Percentiles rank a stretch among this genome's conserved stretches.
Evolutionary conservation across 257 asterid genomes (phyloP).

Genomic region (Solanum etuberosum): DNA sequence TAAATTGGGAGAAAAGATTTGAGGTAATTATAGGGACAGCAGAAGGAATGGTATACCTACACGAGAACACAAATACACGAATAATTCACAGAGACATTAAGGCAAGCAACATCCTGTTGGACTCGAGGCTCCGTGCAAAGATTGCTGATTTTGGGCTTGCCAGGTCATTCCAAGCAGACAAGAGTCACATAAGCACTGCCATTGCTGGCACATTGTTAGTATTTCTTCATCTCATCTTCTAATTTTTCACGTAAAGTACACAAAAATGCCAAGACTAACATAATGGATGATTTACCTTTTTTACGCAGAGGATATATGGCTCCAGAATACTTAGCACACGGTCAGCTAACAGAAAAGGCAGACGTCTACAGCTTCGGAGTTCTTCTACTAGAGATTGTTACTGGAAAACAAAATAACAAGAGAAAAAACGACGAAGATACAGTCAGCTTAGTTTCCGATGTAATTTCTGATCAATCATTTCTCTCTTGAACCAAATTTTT

Average conservation of each 20-base stretch:
- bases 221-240: neutral
- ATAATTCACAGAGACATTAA: slow-evolving; percentile 38
- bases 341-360: slow-evolving; percentile 23
- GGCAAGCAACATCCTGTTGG: slow-evolving; percentile 32
- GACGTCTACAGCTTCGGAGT: slow-evolving; percentile 34
- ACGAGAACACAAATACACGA: slow-evolving; percentile 16
- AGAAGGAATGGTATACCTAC: slow-evolving; percentile 36
- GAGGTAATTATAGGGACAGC: slow-evolving; percentile 31
- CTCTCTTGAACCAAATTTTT: neutral
- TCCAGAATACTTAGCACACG: slow-evolving; percentile 30
- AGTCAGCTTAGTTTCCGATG: slow-evolving; percentile 15
- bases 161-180: slow-evolving; percentile 30
- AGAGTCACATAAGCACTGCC: slow-evolving; percentile 37
- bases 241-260: neutral
- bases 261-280: too few relatives aligned
- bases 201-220: slow-evolving; percentile 39
- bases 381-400: slow-evolving; percentile 21
- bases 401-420: slow-evolving; percentile 23
- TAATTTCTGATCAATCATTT: slow-evolving; percentile 3
- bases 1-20: slow-evolving; percentile 37
- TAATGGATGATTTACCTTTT: neutral
- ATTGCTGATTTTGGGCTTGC: slow-evolving; percentile 42
- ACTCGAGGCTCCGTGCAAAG: slow-evolving; percentile 22
- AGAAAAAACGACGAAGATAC: slow-evolving; percentile 13
- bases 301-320: slow-evolving; percentile 33